phyloP scores from a whole-genome alignment of 1,284 basidiomycete genomes.

The Pterula multifida region DNA sequence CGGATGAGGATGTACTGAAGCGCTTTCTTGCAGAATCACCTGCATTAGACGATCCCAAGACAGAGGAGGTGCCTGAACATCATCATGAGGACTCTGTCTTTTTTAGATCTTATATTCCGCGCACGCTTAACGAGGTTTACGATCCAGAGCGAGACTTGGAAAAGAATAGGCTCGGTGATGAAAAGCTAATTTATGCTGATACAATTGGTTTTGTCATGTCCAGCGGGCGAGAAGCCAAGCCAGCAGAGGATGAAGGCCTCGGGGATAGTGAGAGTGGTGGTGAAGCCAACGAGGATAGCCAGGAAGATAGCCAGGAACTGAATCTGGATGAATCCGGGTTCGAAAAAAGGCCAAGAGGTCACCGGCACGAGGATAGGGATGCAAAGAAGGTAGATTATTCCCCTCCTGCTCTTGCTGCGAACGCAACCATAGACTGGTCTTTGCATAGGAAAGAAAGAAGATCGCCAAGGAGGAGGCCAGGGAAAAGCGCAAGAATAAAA shows the following conservation, averaged over 20 bases:
- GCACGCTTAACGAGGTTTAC: constrained; percentile 81
- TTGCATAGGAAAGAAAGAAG: constrained; percentile 73
- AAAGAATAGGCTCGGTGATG: constrained; percentile 45
- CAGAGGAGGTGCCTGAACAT: neutral
- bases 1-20: constrained; percentile 30
- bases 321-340: constrained; percentile 23
- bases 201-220: constrained; percentile 66
- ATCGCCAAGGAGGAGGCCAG: constrained; percentile 77
- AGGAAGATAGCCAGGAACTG: constrained; percentile 17
- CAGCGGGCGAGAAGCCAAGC: constrained; percentile 2
- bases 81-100: constrained; percentile 79
- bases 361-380: constrained; percentile 86
- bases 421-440: constrained; percentile 6
- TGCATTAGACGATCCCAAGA: constrained; percentile 7
- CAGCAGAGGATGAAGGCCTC: constrained; percentile 12
- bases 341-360: constrained; percentile 52
- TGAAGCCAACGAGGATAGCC: constrained; percentile 19
- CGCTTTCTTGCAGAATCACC: constrained; percentile 28
- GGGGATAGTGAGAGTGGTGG: constrained; percentile 14
- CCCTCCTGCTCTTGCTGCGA: constrained; percentile 8
- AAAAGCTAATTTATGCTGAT: constrained; percentile 74
- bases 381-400: constrained; percentile 64
- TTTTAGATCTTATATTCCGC: constrained; percentile 84
- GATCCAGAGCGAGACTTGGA: constrained; percentile 86
- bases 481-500: constrained; percentile 84